Base-by-base conservation (phyloP, 2,329 filamentous ascomycete genomes). In the Metarhizium album region DNA sequence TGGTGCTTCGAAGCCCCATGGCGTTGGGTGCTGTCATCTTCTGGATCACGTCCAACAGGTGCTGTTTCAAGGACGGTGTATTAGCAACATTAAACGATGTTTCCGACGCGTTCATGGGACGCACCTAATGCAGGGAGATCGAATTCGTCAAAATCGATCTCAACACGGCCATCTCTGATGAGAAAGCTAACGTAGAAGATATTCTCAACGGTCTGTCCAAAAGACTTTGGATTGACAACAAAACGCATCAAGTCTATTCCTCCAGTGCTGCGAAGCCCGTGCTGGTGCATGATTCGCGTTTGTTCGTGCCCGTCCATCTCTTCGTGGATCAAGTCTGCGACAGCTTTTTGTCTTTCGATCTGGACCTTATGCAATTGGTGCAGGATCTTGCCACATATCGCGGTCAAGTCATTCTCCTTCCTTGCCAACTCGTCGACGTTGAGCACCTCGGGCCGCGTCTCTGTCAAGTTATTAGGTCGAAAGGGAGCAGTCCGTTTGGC, bases 141-240 rank as follows among this genome's bases (percentile, higher is more conserved):
- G 53, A 85, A 71, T 13, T 82, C 76, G 61, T 96, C 90, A 51
- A 82, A 78, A 3, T 79, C 74, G n/a, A 98, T 75, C 33, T 80
- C 81, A 5, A 90, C 79, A 53, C 79, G 81, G 11, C 90, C 90
- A 67, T 98, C 93, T 52, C 87, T 82, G 53, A 97, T 89, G 54
- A 98, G 71, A 62, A 98, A 98, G 64, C 88, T 94, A 58, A 95
- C 80, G 64, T 97, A 97, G 67, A 98, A 98, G 60, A 98, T 74
- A 60, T 98, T 98, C 65, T 98, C 93, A 6, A 98, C 83, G 0
- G 90, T 95, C 67, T 98, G 93, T 0, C 88, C 88, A 60, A 97
- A 98, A 1, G 89, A 95, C 38, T 73, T 73, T 0, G 93, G 93
- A 59, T 98, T 95, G 56, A 97, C 79, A 40, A 90, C 87, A 58